Base-by-base conservation (phyloP, 2,329 filamentous ascomycete species). In the Diaporthe eres region DNA sequence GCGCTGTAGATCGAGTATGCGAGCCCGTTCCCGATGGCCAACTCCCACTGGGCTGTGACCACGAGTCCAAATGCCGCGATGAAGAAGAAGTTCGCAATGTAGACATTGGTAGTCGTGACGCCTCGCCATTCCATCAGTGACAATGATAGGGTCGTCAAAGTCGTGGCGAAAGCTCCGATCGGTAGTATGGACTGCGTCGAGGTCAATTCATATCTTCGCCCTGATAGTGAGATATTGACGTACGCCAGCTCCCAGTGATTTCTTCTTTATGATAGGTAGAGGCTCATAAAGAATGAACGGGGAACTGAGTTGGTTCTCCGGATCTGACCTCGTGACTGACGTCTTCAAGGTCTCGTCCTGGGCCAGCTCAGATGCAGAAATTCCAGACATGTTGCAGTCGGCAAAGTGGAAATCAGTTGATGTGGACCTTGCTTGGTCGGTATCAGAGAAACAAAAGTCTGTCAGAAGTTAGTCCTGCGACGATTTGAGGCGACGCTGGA, bases 101-200 rank as follows among this genome's bases (percentile, higher is more conserved):
- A 90, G 2, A 88, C 87, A 72, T 89, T 90, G 1, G 84, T 85
- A 2, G 84, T 86, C 0, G 85, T 86, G 0, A 91, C 85, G 12
- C 87, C 87, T 51, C 89, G 84, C 83, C 85, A 90, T 79, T 88
- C 88, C 88, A 90, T 90, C 67, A 90, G 80, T n/a, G 85, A 85
- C 0, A 90, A 81, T 0, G 88, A 89, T 0, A 91, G 81, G 0
- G 88, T 90, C 0, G 87, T 90, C 22, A 91, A 78, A 0, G 89
- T 90, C 2, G 88, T 90, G 0, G 87, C 85, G 77, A 91, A 90
- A 4, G 86, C 88, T 0, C 88, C 88, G 44, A 90, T 70, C 13
- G 65, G 65, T 19, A 70, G 15, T 39, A 70, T 70, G 13, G 65
- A 70, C 65, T 70, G 34, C n/a, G 4, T 0, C 1, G 7, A 31